A percentile compares a stretch with the other conserved stretches of the same genome.
Evolutionary conservation across 352 stramenopile species (phyloP).

Genomic region (Globisporangium okanoganense): DNA sequence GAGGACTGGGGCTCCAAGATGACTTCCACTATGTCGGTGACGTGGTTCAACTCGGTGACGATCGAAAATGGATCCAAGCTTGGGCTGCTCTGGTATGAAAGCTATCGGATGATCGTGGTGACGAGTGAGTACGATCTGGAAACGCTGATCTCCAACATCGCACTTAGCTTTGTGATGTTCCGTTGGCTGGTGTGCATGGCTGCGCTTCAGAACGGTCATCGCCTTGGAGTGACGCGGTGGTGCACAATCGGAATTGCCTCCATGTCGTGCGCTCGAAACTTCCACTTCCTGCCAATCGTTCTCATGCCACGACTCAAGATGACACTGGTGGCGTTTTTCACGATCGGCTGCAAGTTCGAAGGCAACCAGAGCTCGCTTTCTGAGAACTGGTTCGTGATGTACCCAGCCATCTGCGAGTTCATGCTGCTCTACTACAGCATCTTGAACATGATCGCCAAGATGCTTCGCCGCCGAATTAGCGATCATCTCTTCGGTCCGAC

Average conservation of each 20-base stretch:
- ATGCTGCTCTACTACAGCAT: conserved; percentile 25
- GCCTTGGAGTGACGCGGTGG: conserved; percentile 6
- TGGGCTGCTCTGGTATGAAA: conserved; percentile 17
- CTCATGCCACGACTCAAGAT: conserved; percentile 17
- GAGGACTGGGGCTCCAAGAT: conserved; percentile 13
- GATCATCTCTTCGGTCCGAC: conserved; percentile 22
- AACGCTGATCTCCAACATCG: conserved; percentile 28
- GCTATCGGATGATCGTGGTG: conserved; percentile 7
- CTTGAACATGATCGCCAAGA: conserved; percentile 19
- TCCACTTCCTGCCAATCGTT: conserved; percentile 20
- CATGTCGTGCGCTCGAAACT: conserved; percentile 18
- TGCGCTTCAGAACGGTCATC: conserved; percentile 15
- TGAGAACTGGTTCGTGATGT: conserved; percentile 26
- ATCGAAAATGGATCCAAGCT: conserved; percentile 20
- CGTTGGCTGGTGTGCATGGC: conserved; percentile 29
- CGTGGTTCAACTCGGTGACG: conserved; percentile 15
- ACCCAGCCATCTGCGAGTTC: conserved; percentile 20
- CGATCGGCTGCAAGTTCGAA: conserved; percentile 16
- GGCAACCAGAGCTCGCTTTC: conserved; percentile 15
- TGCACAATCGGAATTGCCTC: conserved; percentile 15
- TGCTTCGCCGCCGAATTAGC: conserved; percentile 17
- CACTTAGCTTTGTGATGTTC: conserved; percentile 21
- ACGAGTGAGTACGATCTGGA: conserved; percentile 26
- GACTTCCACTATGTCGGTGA: conserved; percentile 5
- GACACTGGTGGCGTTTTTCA: conserved; percentile 16